Base-by-base conservation (phyloP, 768 basidiomycete species). In the Tricholoma terreum region DNA sequence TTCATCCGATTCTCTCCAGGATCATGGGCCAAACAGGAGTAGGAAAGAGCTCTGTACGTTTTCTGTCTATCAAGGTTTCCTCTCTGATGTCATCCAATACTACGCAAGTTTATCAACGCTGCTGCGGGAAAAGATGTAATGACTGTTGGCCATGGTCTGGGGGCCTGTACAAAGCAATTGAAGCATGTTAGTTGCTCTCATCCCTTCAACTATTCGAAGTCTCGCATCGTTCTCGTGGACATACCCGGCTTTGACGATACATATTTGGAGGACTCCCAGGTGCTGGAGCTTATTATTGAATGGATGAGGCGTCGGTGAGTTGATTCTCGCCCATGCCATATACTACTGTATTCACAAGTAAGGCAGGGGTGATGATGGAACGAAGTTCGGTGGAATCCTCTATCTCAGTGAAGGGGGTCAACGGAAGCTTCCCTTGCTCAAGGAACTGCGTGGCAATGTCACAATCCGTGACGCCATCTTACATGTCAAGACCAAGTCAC, bases 31-130 rank as follows among this genome's bases (percentile, higher is more conserved):
- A 55, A 12, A 60, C 55, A 5, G 59, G 55, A 10, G 51, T 51
- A 10, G 59, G 59, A 6, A 60, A 60, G 43, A 60, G 59, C 36
- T 49, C 59, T n/a, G 59, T 60, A 38, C 3, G 43, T 7, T 11
- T 40, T 24, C 4, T 12, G 17, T 6, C 12, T 22, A 49, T 34
- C n/a, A 5, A 34, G 24, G 6, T 27, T 6, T 27, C 6, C n/a
- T n/a, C n/a, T n/a, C n/a, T n/a, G n/a, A n/a, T n/a, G n/a, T n/a
- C n/a, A n/a, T 27, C 10, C 10, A 34, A 12, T 11, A 15, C 17
- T 9, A 12, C 12, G 33, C 12, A 14, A 60, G 43, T 52, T 53
- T 22, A 40, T 60, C 6, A 54, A 58, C 34, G 24, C 46, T 22
- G 21, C 54, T 22, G 33, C 33, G 8, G 53, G 48, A 1, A 17